Evolutionary conservation across 371 early-diverging fungal species (phyloP).

Genomic region (Syncephalastrum monosporum): DNA sequence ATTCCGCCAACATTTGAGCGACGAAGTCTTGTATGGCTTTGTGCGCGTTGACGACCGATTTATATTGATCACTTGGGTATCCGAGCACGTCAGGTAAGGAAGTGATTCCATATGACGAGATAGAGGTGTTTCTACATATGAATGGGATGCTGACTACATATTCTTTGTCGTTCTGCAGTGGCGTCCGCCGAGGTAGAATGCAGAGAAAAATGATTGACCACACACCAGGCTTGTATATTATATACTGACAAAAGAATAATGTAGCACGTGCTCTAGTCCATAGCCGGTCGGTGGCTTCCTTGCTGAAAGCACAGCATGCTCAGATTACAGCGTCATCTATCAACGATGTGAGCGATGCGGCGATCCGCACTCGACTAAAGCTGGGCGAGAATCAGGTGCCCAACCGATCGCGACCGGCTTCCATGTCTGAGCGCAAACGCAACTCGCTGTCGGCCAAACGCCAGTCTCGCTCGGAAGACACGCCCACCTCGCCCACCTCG

Average conservation of each 20-base stretch:
- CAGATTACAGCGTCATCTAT: slow-evolving; percentile 50
- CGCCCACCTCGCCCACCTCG: slow-evolving; percentile 22
- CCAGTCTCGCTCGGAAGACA: slow-evolving; percentile 20
- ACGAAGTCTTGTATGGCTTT: slow-evolving; percentile 68
- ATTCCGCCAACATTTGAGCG: slow-evolving; percentile 54
- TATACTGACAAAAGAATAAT: slow-evolving; percentile 1
- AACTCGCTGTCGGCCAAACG: slow-evolving; percentile 24
- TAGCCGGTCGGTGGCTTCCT: slow-evolving; percentile 61
- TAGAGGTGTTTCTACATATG: not conserved
- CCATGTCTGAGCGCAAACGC: slow-evolving; percentile 36
- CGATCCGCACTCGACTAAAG: slow-evolving; percentile 37
- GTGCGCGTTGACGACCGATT: slow-evolving; percentile 62
- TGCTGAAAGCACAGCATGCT: slow-evolving; percentile 55
- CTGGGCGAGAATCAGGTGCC: slow-evolving; percentile 38
- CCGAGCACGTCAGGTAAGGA: slow-evolving; percentile 65
- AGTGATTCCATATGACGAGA: not conserved
- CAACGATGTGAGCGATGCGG: slow-evolving; percentile 39
- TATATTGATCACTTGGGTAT: slow-evolving; percentile 65
- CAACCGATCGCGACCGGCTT: slow-evolving; percentile 35
- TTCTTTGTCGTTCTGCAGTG: slow-evolving; percentile 37
- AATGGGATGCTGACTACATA: not conserved
- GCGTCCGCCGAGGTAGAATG: slow-evolving; percentile 57
- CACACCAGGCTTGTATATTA: not conserved
- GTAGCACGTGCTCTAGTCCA: slow-evolving; percentile 71
- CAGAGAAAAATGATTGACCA: not conserved